Conservation (phyloP, 1,284 basidiomycete species). For the Leccinum fallax region DNA sequence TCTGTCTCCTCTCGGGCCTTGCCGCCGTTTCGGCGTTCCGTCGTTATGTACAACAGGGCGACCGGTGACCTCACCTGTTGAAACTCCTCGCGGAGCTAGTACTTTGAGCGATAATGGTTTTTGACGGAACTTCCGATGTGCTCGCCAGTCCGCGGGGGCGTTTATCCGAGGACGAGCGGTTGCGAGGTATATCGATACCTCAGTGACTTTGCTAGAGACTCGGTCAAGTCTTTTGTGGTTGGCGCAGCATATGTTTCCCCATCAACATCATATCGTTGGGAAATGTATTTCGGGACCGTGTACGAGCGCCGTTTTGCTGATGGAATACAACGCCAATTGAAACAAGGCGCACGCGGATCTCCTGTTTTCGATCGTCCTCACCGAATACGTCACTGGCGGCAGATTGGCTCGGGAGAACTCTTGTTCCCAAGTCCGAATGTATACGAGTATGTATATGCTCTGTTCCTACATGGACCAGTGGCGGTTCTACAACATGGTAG, state of each 20-base stretch:
- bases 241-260: neutral
- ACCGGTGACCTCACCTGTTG: neutral
- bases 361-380: neutral
- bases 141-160: constrained; percentile 15
- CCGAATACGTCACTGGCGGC: neutral
- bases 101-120: constrained; percentile 8
- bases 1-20: neutral
- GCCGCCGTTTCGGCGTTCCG: neutral
- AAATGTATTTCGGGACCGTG: neutral
- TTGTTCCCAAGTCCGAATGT: neutral
- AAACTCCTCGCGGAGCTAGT: neutral
- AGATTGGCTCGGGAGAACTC: neutral
- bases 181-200: neutral
- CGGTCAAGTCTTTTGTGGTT: neutral
- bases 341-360: neutral
- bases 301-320: neutral
- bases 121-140: constrained; percentile 14
- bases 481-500: neutral
- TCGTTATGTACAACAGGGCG: neutral
- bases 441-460: neutral
- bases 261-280: neutral
- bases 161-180: neutral
- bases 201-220: neutral
- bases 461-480: neutral
- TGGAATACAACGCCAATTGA: neutral